Base-by-base conservation (phyloP, 2,329 filamentous ascomycete genomes). In the Canariomyces notabilis region DNA sequence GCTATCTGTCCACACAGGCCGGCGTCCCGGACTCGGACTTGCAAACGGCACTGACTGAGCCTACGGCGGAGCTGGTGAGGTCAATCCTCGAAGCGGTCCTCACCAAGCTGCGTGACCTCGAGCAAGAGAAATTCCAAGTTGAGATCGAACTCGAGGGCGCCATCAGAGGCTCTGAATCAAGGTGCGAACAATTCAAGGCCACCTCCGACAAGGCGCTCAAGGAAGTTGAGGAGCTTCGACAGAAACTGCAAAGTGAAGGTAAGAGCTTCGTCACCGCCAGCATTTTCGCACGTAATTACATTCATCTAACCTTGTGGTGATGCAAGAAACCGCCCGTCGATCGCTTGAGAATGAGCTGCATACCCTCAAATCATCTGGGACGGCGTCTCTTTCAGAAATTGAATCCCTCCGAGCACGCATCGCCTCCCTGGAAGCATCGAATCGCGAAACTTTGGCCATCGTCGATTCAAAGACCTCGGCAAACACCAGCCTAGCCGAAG, bases 71-170 rank as follows among this genome's bases (percentile, higher is more conserved):
- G 11, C 80, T 95, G 20, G 85, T 96, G 54, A 76, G 79, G 48
- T 73, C 79, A 34, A 74, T 98, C 42, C 76, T 98, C 33, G 74
- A 80, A 52, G 83, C 86, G 20, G 79, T 97, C 43, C 78, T 83
- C 19, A 71, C 73, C 22, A 95, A 93, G 65, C 89, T 87, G 29
- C 86, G 83, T 59, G 89, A 95, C 59, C 70, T 95, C 33, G 88
- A 85, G 58, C 84, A 91, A 8, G 87, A 95, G 55, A 97, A 96
- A 69, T 76, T 96, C 36, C 84, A 88, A 56, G 73, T 87, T 37
- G 89, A 95, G 59, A 93, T 98, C 36, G 90, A 97, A 71, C 78
- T 97, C 6, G 93, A 98, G 65, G 93, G 89, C 66, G 85, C 85
- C 15, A 84, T 95, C 38, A 84, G 89, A 58, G 86, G 80, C 55